Conservation (phyloP, 495 filamentous ascomycete genomes). For the Stereocaulon alpinum region DNA sequence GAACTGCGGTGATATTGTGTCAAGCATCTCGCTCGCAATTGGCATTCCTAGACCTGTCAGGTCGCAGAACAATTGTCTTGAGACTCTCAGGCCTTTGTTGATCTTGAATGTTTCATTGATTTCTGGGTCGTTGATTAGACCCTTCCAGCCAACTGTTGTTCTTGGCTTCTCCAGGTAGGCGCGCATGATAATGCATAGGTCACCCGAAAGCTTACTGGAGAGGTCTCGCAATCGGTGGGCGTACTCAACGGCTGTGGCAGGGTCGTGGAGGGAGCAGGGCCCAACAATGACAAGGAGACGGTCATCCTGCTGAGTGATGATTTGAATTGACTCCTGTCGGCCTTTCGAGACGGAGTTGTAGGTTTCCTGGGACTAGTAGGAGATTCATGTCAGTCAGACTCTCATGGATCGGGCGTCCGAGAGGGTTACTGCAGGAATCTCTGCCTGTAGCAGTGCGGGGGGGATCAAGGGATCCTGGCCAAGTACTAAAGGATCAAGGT, state of each 20-base stretch:
- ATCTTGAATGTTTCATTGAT: constrained; percentile 99
- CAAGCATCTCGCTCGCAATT: constrained; percentile 96
- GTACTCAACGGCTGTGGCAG: constrained; percentile 84
- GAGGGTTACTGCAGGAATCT: constrained; percentile 69
- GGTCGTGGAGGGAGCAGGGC: constrained; percentile 97
- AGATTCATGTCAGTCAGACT: background rate
- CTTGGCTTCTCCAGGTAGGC: constrained; percentile 98
- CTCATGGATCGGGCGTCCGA: constrained; percentile 17
- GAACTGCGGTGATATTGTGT: constrained; percentile 98
- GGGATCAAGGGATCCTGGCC: constrained; percentile 93
- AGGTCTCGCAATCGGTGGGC: constrained; percentile 70
- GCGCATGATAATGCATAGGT: constrained; percentile 93
- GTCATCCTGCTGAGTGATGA: constrained; percentile 65
- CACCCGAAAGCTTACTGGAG: constrained; percentile 81
- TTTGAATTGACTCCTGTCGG: constrained; percentile 68
- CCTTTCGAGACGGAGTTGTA: constrained; percentile 68
- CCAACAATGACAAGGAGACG: constrained; percentile 88
- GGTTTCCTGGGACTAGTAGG: constrained; percentile 55
- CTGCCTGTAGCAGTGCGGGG: constrained; percentile 74
- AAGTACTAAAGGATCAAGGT: constrained; percentile 49
- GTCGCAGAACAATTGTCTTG: constrained; percentile 88
- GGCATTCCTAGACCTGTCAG: constrained; percentile 93
- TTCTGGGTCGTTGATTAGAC: constrained; percentile 96
- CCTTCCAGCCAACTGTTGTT: constrained; percentile 99
- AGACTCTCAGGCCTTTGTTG: constrained; percentile 86